Evolutionary conservation across 345 rosid species (phyloP).

Genomic region (Eutrema japonicum): DNA sequence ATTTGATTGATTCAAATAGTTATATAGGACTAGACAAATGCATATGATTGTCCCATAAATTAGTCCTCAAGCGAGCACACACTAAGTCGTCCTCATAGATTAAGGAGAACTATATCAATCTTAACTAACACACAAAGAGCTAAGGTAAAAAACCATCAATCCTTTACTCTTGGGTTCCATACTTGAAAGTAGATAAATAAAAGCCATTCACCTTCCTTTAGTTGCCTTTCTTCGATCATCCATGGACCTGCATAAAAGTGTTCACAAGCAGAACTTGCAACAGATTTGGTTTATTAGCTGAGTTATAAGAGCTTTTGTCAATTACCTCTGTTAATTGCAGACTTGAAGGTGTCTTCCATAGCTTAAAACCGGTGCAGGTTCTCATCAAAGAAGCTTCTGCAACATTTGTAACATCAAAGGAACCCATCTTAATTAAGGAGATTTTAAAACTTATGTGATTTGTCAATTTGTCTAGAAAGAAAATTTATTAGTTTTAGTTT

Average conservation of each 20-base stretch:
- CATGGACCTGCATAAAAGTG: slow-evolving; percentile 25
- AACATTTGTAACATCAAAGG: slow-evolving; percentile 34
- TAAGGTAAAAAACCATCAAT: slow-evolving; percentile 23
- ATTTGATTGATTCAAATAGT: slow-evolving; percentile 3
- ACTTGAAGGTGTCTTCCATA: slow-evolving; percentile 67
- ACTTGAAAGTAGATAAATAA: slow-evolving; percentile 28
- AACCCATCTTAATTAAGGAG: neutral
- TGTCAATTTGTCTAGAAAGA: neutral
- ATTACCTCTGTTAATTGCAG: slow-evolving; percentile 55
- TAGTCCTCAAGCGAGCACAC: slow-evolving; percentile 34
- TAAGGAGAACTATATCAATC: slow-evolving; percentile 23
- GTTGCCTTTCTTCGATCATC: slow-evolving; percentile 19
- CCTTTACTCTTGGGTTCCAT: slow-evolving; percentile 12
- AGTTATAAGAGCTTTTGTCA: slow-evolving; percentile 8
- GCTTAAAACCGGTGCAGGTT: slow-evolving; percentile 46
- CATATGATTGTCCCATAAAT: slow-evolving; percentile 14
- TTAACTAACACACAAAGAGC: slow-evolving; percentile 29
- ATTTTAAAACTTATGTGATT: neutral
- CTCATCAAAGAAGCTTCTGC: slow-evolving; percentile 29
- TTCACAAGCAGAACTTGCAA: slow-evolving; percentile 20
- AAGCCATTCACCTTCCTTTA: slow-evolving; percentile 12
- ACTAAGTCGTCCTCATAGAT: slow-evolving; percentile 19
- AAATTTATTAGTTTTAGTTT: neutral
- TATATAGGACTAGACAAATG: neutral
- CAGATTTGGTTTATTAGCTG: neutral